Evolutionary conservation across 1,284 basidiomycete species (phyloP).

Genomic region (Pisolithus thermaeus): DNA sequence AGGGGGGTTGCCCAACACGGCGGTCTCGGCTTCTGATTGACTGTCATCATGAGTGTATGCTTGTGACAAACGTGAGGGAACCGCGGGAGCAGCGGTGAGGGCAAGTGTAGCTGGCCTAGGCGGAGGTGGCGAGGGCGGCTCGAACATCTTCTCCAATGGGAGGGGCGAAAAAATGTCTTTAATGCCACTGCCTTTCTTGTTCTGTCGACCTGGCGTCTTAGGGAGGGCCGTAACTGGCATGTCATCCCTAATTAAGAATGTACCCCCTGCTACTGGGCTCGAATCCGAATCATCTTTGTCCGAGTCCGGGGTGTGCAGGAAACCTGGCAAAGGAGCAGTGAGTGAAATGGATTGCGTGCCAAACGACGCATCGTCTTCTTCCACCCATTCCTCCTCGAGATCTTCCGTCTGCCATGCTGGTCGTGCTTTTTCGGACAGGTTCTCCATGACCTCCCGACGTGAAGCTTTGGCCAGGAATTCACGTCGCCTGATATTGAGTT

Average conservation of each 20-base stretch:
- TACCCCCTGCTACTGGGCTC: conserved; percentile 44
- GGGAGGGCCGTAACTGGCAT: conserved; percentile 49
- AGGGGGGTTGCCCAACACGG: conserved; percentile 3
- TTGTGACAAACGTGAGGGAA: conserved; percentile 33
- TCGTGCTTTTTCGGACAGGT: conserved; percentile 12
- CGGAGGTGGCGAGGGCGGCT: conserved; percentile 74
- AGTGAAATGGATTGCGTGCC: conserved; percentile 54
- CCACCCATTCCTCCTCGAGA: conserved; percentile 75
- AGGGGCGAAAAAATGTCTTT: conserved; percentile 85
- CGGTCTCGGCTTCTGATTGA: conserved; percentile 22
- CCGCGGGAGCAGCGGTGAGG: conserved; percentile 24
- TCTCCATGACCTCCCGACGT: too few relatives aligned
- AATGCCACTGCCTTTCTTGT: conserved; percentile 51
- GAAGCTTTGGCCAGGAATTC: not conserved
- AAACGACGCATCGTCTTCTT: conserved; percentile 36
- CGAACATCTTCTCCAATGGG: conserved; percentile 84
- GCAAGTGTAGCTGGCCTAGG: conserved; percentile 20
- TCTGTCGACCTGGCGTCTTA: conserved; percentile 54
- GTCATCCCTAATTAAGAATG: conserved; percentile 77
- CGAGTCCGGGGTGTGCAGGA: conserved; percentile 40
- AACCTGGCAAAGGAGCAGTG: conserved; percentile 52
- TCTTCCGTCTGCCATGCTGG: conserved; percentile 79
- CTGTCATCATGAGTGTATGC: conserved; percentile 26
- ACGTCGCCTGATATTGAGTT: not conserved
- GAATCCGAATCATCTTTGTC: conserved; percentile 27